Conservation (phyloP, 371 early-diverging fungal genomes). For the Circinella umbellata region DNA sequence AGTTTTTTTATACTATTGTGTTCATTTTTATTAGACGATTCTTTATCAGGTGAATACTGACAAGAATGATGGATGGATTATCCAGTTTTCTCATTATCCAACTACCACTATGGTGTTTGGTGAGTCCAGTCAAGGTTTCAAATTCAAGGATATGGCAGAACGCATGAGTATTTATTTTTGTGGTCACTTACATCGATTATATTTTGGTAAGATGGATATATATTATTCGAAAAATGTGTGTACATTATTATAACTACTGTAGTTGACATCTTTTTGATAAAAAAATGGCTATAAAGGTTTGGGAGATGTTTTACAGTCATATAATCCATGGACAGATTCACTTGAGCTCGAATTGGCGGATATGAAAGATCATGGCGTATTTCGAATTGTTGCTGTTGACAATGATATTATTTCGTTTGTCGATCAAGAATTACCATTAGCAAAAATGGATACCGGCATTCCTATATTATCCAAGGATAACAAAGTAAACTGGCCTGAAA, state of each 20-base stretch:
- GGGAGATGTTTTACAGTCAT: slow-evolving; percentile 67
- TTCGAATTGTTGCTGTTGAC: slow-evolving; percentile 85
- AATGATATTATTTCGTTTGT: slow-evolving; percentile 84
- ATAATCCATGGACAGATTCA: slow-evolving; percentile 60
- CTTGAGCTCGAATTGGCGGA: slow-evolving; percentile 89
- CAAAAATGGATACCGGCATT: not conserved
- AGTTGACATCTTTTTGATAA: too few species aligned
- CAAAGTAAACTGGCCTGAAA: slow-evolving; percentile 28
- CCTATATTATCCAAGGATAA: slow-evolving; percentile 16
- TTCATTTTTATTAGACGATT: not conserved
- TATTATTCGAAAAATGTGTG: too few species aligned
- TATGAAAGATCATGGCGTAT: slow-evolving; percentile 82
- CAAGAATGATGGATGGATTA: not conserved
- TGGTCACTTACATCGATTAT: slow-evolving; percentile 87
- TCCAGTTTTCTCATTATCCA: slow-evolving; percentile 84
- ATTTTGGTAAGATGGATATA: slow-evolving; percentile 46
- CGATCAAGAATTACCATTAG: slow-evolving; percentile 69
- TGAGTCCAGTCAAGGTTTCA: slow-evolving; percentile 56
- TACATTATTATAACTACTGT: too few species aligned
- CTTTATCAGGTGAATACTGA: too few species aligned
- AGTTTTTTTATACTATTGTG: not conserved
- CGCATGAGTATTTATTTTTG: slow-evolving; percentile 78
- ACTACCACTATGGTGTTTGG: slow-evolving; percentile 79
- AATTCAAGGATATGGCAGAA: slow-evolving; percentile 63
- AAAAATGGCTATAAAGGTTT: slow-evolving; percentile 42